phyloP scores from a whole-genome alignment of 768 basidiomycete genomes.

The Dacryopinax spathularia region DNA sequence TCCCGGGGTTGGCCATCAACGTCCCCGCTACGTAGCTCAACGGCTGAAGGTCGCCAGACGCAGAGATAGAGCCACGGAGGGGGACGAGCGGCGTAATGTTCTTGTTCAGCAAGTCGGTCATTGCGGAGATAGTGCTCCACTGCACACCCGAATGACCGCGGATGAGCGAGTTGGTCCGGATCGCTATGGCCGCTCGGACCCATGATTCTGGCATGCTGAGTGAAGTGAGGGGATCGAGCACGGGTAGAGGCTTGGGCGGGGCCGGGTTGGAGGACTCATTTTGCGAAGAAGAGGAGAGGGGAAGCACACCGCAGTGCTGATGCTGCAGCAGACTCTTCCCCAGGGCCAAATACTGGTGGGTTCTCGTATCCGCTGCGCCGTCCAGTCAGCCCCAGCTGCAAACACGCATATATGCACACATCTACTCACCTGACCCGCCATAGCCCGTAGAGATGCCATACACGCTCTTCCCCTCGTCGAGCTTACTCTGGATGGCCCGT shows the following conservation, averaged over 20 bases:
- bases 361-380: conserved; percentile 59
- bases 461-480: conserved; percentile 51
- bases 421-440: conserved; percentile 54
- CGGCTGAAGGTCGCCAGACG: conserved; percentile 70
- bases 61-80: conserved; percentile 67
- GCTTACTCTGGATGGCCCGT: conserved; percentile 48
- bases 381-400: background rate
- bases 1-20: conserved; percentile 64
- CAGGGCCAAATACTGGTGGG: conserved; percentile 54
- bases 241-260: conserved; percentile 38
- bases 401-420: background rate
- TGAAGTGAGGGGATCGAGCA: conserved; percentile 49
- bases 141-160: conserved; percentile 80
- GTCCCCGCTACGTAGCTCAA: conserved; percentile 73
- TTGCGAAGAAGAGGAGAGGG: conserved; percentile 7
- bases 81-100: conserved; percentile 61
- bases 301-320: conserved; percentile 58
- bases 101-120: conserved; percentile 53
- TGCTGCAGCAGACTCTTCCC: conserved; percentile 76
- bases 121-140: conserved; percentile 64
- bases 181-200: conserved; percentile 74
- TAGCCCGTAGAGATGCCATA: conserved; percentile 83
- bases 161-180: conserved; percentile 80
- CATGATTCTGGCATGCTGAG: conserved; percentile 73
- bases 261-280: conserved; percentile 25